Conservation (phyloP, 208 protist species). For the Trypanosoma theileri region DNA sequence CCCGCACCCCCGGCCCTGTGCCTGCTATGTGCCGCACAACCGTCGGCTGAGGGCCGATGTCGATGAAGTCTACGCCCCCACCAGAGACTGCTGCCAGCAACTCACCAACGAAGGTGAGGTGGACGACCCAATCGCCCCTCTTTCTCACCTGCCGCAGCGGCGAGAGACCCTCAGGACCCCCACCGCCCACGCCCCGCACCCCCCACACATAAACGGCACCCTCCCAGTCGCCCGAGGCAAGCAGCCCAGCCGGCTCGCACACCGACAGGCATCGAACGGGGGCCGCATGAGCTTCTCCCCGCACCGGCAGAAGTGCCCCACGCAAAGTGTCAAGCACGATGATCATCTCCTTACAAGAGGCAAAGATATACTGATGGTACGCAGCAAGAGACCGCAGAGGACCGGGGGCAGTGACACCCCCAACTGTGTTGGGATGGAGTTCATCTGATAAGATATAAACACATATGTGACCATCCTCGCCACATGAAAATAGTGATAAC, state of each 20-base stretch:
- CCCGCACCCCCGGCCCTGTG: neutral
- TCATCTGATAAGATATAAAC: neutral
- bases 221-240: constrained; percentile 16
- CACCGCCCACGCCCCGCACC: neutral
- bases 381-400: constrained; percentile 1
- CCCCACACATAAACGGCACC: constrained; percentile 4
- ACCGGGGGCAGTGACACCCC: neutral
- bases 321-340: neutral
- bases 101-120: constrained; percentile 6
- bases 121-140: neutral
- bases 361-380: constrained; percentile 4
- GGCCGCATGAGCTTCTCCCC: neutral
- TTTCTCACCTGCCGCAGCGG: neutral
- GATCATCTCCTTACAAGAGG: neutral
- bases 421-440: neutral
- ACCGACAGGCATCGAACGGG: constrained; percentile 8
- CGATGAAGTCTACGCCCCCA: neutral
- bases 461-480: neutral
- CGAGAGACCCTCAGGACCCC: no score
- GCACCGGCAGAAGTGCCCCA: neutral
- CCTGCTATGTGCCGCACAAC: constrained; percentile 1
- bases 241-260: neutral
- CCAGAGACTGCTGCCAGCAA: constrained; percentile 2
- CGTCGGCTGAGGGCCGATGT: neutral
- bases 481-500: constrained; percentile 7